Evolutionary conservation across 2,329 filamentous ascomycete species (phyloP), one percentile per base, ranked within the genome.

Genomic region (Helicocarpus griseus): DNA sequence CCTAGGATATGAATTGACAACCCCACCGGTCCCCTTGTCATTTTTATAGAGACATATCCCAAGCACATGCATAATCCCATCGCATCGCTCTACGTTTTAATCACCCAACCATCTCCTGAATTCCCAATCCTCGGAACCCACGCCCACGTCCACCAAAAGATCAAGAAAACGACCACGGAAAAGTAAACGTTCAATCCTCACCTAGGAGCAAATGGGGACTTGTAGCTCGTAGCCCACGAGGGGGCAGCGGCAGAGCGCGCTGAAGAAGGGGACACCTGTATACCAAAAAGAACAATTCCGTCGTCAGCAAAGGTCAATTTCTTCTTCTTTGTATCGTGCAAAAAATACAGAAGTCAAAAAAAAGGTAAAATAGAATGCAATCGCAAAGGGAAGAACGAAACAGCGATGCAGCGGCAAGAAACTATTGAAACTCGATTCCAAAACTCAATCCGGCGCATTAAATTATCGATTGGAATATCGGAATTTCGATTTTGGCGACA

Each of bases 191-290:
- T 31, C 45, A 61, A 28, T 43, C 22, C 68, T 66, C 73, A 83
- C 79, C 78, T 74, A 55, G 79, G 79, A 51, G 76, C 79, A 63
- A 77, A 81, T 52, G 74, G 75, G 64, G 77, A 79, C 67, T 72
- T 67, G 68, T 78, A 81, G 55, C n/a, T 21, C 36, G 17, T 39
- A 39, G 36, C 6, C 33, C 13, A 36, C 33, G 74, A 40, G 45
- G 51, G 36, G 19, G 50, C 49, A 33, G 26, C 50, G 36, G 50
- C 50, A n/a, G 31, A 35, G 39, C 51, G 49, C 38, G 48, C 41
- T n/a, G 35, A n/a, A 22, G 40, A 31, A 22, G 47, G 50, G 41
- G 49, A 50, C 26, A 50, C 54, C 54, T 56, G 22, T 31, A n/a
- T 29, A 14, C 28, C 19, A 49, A 46, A 43, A 48, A 29, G 21